These are phyloP conservation scores for Aspergillus cristatus DNA, from an alignment of 495 filamentous ascomycete genomes.

Conservation along the genomic window DNA sequence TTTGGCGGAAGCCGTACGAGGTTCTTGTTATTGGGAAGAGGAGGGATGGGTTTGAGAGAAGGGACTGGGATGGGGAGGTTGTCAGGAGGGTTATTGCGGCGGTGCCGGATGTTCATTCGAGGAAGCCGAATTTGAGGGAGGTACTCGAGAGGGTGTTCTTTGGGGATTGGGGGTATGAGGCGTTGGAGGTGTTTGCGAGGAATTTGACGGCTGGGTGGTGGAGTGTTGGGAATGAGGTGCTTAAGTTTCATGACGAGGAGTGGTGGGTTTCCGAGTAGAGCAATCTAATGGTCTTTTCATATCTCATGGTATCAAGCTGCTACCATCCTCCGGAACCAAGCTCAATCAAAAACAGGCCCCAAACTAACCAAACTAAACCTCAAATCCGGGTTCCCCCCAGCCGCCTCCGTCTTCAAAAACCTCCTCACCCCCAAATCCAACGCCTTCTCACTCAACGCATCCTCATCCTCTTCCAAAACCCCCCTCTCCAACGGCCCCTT, in stretches of 20 bases:
- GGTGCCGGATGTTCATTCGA: slow-evolving; percentile 85
- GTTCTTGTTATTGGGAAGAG: slow-evolving; percentile 64
- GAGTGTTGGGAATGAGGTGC: slow-evolving; percentile 78
- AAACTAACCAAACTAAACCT: slow-evolving; percentile 68
- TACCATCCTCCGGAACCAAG: no score
- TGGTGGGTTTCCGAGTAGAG: no score
- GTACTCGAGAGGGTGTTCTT: slow-evolving; percentile 45
- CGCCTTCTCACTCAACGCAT: slow-evolving; percentile 60
- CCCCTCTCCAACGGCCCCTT: slow-evolving; percentile 62
- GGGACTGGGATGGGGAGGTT: slow-evolving; percentile 8
- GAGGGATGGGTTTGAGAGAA: slow-evolving; percentile 4
- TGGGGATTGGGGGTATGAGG: slow-evolving; percentile 36
- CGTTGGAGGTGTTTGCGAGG: slow-evolving; percentile 80
- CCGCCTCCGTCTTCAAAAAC: slow-evolving; percentile 55
- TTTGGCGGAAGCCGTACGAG: slow-evolving; percentile 83
- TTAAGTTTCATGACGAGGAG: slow-evolving; percentile 65
- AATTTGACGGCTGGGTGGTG: slow-evolving; percentile 83
- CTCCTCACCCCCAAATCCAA: slow-evolving; percentile 46
- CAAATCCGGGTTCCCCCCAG: slow-evolving; percentile 53
- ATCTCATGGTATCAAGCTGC: no score
- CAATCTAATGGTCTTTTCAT: no score
- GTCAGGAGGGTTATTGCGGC: slow-evolving; percentile 56
- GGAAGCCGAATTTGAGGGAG: slow-evolving; percentile 67
- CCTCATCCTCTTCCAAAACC: slow-evolving; percentile 43
- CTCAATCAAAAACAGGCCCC: slow-evolving; percentile 53